A percentile compares a stretch with the other conserved stretches of the same genome.
phyloP scores from a whole-genome alignment of 768 basidiomycete genomes.

The Gloeostereum incarnatum region DNA sequence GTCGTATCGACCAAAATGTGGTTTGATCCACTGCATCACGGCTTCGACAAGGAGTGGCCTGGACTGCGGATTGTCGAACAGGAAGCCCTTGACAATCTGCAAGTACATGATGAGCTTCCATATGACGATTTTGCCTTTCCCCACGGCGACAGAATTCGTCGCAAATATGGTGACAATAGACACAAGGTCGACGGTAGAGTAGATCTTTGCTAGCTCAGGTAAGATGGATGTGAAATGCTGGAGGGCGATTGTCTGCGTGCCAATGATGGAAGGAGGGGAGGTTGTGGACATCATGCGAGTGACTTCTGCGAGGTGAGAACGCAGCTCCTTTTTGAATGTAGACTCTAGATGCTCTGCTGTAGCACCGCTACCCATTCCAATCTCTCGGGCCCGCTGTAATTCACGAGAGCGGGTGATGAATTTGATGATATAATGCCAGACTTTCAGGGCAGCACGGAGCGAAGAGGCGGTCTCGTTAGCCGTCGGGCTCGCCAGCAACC shows the following conservation, averaged over 20 bases:
- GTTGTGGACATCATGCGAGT: constrained; percentile 83
- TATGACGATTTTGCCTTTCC: constrained; percentile 81
- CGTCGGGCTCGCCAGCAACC: constrained; percentile 65
- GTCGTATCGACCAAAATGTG: constrained; percentile 88
- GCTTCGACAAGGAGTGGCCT: constrained; percentile 78
- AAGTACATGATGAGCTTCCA: constrained; percentile 94
- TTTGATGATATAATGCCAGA: constrained; percentile 95
- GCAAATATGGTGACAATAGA: constrained; percentile 83
- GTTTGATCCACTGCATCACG: constrained; percentile 90
- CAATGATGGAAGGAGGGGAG: constrained; percentile 81
- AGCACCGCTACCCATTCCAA: constrained; percentile 70
- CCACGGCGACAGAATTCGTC: constrained; percentile 58
- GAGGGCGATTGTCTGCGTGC: constrained; percentile 89
- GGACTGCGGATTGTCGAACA: constrained; percentile 78
- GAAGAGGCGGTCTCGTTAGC: constrained; percentile 64
- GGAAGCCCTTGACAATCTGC: constrained; percentile 80
- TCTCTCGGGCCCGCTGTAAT: constrained; percentile 74
- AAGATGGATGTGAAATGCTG: constrained; percentile 91
- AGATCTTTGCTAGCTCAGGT: constrained; percentile 79
- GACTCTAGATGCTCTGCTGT: constrained; percentile 82
- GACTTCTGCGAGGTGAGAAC: constrained; percentile 67
- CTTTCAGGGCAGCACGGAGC: constrained; percentile 85
- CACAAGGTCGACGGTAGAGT: constrained; percentile 75
- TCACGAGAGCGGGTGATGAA: constrained; percentile 89
- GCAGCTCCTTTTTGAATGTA: constrained; percentile 78